Base-by-base conservation (phyloP, 176 grass and related monocot genomes). In the Zoysia pacifica region DNA sequence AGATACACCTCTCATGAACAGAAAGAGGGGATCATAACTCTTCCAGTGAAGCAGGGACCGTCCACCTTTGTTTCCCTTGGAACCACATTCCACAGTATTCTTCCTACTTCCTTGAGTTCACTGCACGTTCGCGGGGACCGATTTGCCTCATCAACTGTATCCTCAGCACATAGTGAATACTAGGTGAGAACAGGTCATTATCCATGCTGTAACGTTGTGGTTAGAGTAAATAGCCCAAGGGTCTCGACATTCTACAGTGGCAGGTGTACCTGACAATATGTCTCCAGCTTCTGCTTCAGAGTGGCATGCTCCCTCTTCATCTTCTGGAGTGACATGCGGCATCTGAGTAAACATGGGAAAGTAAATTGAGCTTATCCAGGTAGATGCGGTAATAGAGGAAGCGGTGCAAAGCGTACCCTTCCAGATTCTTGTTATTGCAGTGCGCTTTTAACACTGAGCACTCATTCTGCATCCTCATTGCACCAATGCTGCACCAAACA, bases 211-310 rank as follows among this genome's bases (percentile, higher is more conserved):
- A 55, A 43, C 14, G n/a, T 4, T 61, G 51, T 1, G 7, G 66
- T 69, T 36, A 36, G 62, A 50, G 40, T 66, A 74, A 83, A 35
- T 5, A 50, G 11, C 20, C 51, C 20, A 39, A 83, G 18, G 71
- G 37, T 11, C 11, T 18, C 37, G 6, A 51, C 41, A 80, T 14
- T 55, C 4, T 65, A 15, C 4, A 7, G 38, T 60, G 44, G n/a
- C 8, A 19, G 7, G 38, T 36, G 6, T 52, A 90, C 91, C 85
- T 93, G 91, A 79, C 90, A 93, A 69, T 93, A 93, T 50, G 79
- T 65, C 72, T 93, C 82, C 82, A 93, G 61, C 82, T 88, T 93
- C 70, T 90, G 82, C 73, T 82, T 93, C 72, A 93, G 77, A 72
- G 71, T 74, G 37, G 82, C 79, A 19, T 90, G 85, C 82, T 88